Evolutionary conservation across 202 grass and related monocot genomes (phyloP).

Genomic region (Carex sylvatica): DNA sequence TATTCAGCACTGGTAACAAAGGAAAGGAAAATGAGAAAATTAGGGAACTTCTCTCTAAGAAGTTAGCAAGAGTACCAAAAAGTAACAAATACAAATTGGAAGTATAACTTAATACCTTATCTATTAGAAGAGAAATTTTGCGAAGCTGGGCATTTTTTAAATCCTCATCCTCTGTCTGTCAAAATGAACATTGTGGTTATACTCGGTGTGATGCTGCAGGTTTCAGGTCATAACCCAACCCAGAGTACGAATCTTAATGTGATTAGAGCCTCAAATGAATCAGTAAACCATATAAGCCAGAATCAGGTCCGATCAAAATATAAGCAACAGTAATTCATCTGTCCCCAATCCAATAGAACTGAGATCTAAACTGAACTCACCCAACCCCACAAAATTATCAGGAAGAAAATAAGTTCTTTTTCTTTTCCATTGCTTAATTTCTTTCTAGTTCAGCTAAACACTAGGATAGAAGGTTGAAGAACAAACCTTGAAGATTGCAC

Average conservation of each 20-base stretch:
- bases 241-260: background rate
- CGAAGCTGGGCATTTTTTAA: constrained; percentile 64
- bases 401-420: background rate
- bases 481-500: constrained; percentile 64
- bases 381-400: background rate
- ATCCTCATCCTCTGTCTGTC: constrained; percentile 56
- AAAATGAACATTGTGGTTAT: constrained; percentile 12
- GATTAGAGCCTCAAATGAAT: background rate
- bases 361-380: background rate
- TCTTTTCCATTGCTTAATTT: background rate
- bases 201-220: background rate
- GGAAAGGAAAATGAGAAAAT: background rate
- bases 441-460: background rate
- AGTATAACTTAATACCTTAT: constrained; percentile 50
- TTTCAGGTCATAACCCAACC: background rate
- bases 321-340: background rate
- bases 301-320: background rate
- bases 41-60: background rate
- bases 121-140: constrained; percentile 68
- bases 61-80: background rate
- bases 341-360: background rate
- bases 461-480: background rate
- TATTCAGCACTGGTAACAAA: background rate
- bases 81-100: background rate
- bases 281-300: background rate